Evolutionary conservation across 2,329 filamentous ascomycete genomes (phyloP).

Genomic region (Cryoendolithus antarcticus): DNA sequence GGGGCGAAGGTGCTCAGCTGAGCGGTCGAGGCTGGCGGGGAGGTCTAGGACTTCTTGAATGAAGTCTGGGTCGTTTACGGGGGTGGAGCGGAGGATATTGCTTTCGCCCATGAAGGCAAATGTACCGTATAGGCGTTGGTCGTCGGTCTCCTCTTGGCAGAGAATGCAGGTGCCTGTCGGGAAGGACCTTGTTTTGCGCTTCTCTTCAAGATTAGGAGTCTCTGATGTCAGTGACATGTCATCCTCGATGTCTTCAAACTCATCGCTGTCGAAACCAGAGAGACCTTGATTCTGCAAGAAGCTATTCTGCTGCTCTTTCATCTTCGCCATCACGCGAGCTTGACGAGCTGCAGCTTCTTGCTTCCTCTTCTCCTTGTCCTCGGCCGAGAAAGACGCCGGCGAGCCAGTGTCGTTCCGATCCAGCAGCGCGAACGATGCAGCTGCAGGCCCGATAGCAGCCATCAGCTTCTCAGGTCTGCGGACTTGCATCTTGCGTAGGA

Average conservation of each 20-base stretch:
- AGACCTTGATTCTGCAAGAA: slow-evolving; percentile 84
- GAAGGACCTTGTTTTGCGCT: slow-evolving; percentile 74
- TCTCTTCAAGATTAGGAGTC: slow-evolving; percentile 42
- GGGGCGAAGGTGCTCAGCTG: slow-evolving; percentile 69
- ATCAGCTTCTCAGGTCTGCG: slow-evolving; percentile 65
- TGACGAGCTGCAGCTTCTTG: slow-evolving; percentile 80
- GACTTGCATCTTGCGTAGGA: slow-evolving; percentile 75
- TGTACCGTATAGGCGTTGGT: slow-evolving; percentile 78
- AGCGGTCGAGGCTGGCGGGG: slow-evolving; percentile 70
- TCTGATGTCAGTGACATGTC: slow-evolving; percentile 45
- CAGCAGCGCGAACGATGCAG: slow-evolving; percentile 41
- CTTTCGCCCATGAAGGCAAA: slow-evolving; percentile 85
- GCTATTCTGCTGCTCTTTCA: slow-evolving; percentile 92
- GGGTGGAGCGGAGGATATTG: slow-evolving; percentile 73
- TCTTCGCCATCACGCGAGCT: slow-evolving; percentile 91
- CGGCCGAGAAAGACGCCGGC: slow-evolving; percentile 51
- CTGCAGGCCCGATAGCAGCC: slow-evolving; percentile 46
- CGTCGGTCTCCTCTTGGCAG: slow-evolving; percentile 91
- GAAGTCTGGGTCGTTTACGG: slow-evolving; percentile 68
- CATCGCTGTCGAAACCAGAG: slow-evolving; percentile 77
- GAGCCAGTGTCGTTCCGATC: slow-evolving; percentile 74
- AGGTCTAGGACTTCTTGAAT: slow-evolving; percentile 70
- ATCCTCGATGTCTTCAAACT: slow-evolving; percentile 60
- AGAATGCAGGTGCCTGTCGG: slow-evolving; percentile 87
- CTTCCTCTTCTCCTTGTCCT: slow-evolving; percentile 73